Evolutionary conservation across 1,284 basidiomycete species (phyloP).

Genomic region (Malassezia obtusa): DNA sequence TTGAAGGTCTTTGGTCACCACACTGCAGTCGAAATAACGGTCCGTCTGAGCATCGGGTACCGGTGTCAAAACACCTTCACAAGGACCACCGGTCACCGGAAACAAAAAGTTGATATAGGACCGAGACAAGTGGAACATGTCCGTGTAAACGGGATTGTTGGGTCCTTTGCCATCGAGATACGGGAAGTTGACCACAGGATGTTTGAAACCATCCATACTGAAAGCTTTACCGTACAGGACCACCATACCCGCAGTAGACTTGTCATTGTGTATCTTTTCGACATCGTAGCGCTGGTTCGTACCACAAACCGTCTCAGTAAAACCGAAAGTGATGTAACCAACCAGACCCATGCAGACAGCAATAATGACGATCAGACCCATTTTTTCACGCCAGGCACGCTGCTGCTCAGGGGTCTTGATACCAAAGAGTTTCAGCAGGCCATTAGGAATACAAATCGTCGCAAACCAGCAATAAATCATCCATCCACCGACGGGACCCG

Average conservation of each 20-base stretch:
- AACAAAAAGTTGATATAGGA: conserved; percentile 89
- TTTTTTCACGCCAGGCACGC: conserved; percentile 96
- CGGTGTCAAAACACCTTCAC: conserved; percentile 59
- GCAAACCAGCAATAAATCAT: conserved; percentile 88
- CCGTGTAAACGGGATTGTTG: conserved; percentile 69
- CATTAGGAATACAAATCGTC: conserved; percentile 71
- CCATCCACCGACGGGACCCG: conserved; percentile 81
- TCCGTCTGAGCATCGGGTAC: conserved; percentile 42
- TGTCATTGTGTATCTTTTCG: not conserved
- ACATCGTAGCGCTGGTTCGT: conserved; percentile 42
- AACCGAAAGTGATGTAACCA: conserved; percentile 98
- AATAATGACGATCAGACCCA: conserved; percentile 79
- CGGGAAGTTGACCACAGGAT: conserved; percentile 34
- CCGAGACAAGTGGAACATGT: conserved; percentile 66
- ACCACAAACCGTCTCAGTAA: conserved; percentile 85
- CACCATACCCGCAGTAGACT: conserved; percentile 34
- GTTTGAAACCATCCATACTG: conserved; percentile 67
- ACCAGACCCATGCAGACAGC: conserved; percentile 74
- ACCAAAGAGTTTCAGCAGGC: conserved; percentile 54
- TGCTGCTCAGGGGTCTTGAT: conserved; percentile 85
- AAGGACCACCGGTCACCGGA: conserved; percentile 77
- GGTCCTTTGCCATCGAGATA: no score
- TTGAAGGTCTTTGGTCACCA: not conserved
- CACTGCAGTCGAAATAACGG: conserved; percentile 92
- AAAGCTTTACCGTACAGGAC: conserved; percentile 80